Base-by-base conservation (phyloP, 2,329 filamentous ascomycete species). In the Seiridium cupressi region DNA sequence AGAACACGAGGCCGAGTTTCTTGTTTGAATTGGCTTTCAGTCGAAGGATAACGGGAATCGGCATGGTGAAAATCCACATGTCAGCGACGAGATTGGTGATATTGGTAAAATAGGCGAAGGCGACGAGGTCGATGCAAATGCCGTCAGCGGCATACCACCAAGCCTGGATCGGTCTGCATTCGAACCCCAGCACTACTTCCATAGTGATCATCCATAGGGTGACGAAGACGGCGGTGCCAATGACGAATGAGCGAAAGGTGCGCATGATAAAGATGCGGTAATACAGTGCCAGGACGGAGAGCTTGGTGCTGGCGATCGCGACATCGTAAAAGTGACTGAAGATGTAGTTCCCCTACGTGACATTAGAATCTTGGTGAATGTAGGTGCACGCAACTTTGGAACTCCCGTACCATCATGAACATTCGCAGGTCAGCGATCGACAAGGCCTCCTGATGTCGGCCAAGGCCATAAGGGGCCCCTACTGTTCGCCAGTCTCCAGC, bases 271-370 rank as follows among this genome's bases (percentile, higher is more conserved):
- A 69, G 51, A 70, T 68, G 26, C 66, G 66, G 51, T 69, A 64
- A 58, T 70, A 70, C 10, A 70, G 61, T 9, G 68, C 67, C 7
- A 70, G 57, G 13, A 70, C 62, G 5, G 68, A 69, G 40, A 70
- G 67, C 49, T 70, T 70, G 10, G 66, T 67, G 38, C 66, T 69
- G 3, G 61, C 67, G 51, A 70, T 69, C 26, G 68, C 68, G 36
- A 67, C 60, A 36, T 69, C 63, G 55, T 70, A 70, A 49, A 69
- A 65, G 51, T 70, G 68, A 42, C 65, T 69, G 54, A 69, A 68
- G 34, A 70, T 67, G 51, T 70, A 70, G 51, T 68, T 67, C 49
- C 67, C 68, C 68, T 70, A 44, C 26, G 18, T 31, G 35, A 2
- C 11, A 35, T 70, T 40, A 63, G 48, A 4, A 47, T 7, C 10